A percentile compares a stretch with the other conserved stretches of the same genome.
phyloP scores from a whole-genome alignment of 768 basidiomycete species.

The Lanmaoa pseudosensibilis region DNA sequence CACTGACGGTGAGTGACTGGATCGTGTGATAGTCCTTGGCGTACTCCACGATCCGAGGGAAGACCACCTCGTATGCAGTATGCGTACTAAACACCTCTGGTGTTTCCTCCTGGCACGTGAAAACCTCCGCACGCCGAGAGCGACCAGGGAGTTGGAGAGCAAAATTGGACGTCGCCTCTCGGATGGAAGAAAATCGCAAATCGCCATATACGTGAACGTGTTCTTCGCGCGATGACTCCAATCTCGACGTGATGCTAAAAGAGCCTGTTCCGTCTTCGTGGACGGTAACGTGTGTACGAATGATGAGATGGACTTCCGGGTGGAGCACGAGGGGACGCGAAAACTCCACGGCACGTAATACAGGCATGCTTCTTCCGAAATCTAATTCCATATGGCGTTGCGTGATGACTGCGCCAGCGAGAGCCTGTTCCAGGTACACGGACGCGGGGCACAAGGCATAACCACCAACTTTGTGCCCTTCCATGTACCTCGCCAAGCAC shows the following conservation, averaged over 20 bases:
- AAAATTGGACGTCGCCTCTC: conserved; percentile 40
- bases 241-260: conserved; percentile 49
- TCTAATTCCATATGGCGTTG: conserved; percentile 34
- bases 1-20: conserved; percentile 49
- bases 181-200: conserved; percentile 38
- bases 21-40: conserved; percentile 57
- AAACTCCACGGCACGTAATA: conserved; percentile 48
- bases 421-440: conserved; percentile 58
- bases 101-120: conserved; percentile 26
- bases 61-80: conserved; percentile 64
- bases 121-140: conserved; percentile 32
- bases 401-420: conserved; percentile 45
- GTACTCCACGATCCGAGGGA: conserved; percentile 69
- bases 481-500: conserved; percentile 44
- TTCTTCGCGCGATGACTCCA: conserved; percentile 33
- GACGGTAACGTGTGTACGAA: conserved; percentile 43
- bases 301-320: conserved; percentile 27
- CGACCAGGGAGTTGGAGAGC: conserved; percentile 36
- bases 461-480: conserved; percentile 59
- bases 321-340: conserved; percentile 54
- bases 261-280: conserved; percentile 36
- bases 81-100: conserved; percentile 54
- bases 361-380: conserved; percentile 34
- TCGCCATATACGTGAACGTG: conserved; percentile 47
- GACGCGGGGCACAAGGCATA: conserved; percentile 64